Conservation (phyloP, 768 basidiomycete genomes). For the Podaxis mareebaensis region DNA sequence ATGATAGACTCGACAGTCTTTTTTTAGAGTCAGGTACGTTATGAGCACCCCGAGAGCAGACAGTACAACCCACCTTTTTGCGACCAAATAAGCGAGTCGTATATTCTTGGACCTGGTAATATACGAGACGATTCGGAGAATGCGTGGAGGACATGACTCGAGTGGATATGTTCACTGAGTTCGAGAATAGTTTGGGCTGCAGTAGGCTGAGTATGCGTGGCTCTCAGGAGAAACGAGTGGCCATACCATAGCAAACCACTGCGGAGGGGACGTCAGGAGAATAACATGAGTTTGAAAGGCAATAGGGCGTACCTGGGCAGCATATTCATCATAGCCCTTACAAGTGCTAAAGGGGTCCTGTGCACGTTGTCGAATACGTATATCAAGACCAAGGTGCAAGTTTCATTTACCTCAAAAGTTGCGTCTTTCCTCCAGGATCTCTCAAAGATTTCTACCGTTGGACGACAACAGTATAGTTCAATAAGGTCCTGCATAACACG, state of each 20-base stretch:
- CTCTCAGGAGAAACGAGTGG: background rate
- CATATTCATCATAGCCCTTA: slow-evolving; percentile 50
- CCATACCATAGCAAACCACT: slow-evolving; percentile 20
- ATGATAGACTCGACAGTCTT: slow-evolving; percentile 64
- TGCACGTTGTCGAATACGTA: background rate
- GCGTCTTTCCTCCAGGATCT: slow-evolving; percentile 56
- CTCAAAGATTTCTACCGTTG: slow-evolving; percentile 52
- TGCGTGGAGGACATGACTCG: slow-evolving; percentile 62
- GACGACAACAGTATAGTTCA: slow-evolving; percentile 57
- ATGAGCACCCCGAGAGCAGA: background rate
- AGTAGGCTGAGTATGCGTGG: background rate
- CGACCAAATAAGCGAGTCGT: slow-evolving; percentile 49
- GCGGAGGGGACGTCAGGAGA: background rate
- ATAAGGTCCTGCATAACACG: slow-evolving; percentile 57
- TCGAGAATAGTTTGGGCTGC: slow-evolving; percentile 56
- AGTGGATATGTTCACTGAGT: slow-evolving; percentile 48
- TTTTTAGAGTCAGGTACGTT: background rate
- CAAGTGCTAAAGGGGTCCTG: slow-evolving; percentile 54
- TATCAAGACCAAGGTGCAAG: background rate
- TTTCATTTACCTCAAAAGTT: slow-evolving; percentile 46
- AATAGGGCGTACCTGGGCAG: slow-evolving; percentile 47
- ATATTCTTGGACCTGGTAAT: slow-evolving; percentile 62
- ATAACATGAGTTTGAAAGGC: background rate
- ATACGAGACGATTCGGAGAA: slow-evolving; percentile 60
- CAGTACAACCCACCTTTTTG: slow-evolving; percentile 44